phyloP scores from a whole-genome alignment of 768 basidiomycete genomes.

The Postia placenta region DNA sequence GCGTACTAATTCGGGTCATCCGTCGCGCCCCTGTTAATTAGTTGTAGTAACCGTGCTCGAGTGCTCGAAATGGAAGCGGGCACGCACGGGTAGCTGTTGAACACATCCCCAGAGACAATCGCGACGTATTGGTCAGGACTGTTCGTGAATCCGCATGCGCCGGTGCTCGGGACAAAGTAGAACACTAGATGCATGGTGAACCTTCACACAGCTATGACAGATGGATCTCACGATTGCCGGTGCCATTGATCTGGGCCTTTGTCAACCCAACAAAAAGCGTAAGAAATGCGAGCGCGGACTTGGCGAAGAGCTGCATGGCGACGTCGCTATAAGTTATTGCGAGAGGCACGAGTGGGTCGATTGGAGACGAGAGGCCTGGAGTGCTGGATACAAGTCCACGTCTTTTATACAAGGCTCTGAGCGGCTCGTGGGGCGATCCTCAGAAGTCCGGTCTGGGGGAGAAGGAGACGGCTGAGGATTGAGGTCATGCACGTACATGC shows the following conservation, averaged over 20 bases:
- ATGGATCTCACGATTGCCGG: slow-evolving; percentile 4
- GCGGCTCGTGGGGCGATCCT: no score
- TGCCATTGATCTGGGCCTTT: slow-evolving; percentile 2
- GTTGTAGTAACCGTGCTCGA: not conserved
- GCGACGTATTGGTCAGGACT: slow-evolving; percentile 29
- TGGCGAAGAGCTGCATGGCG: slow-evolving; percentile 1
- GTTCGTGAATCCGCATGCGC: slow-evolving; percentile 36
- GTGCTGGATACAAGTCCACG: not conserved
- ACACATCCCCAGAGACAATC: slow-evolving; percentile 29
- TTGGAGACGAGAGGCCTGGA: not conserved
- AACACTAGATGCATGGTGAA: slow-evolving; percentile 25
- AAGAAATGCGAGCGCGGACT: not conserved
- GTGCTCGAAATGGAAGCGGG: no score
- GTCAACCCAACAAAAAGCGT: not conserved
- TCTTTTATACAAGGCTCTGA: not conserved
- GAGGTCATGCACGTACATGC: no score
- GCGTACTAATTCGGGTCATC: slow-evolving; percentile 15
- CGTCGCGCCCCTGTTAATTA: slow-evolving; percentile 14
- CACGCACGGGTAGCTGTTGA: slow-evolving; percentile 31
- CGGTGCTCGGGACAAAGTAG: slow-evolving; percentile 30
- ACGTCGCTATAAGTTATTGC: not conserved
- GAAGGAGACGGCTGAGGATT: no score
- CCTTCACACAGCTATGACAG: not conserved
- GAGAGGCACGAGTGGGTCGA: not conserved
- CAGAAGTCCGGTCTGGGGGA: no score